A percentile compares a stretch with the other conserved stretches of the same genome.
These are phyloP conservation scores for Serendipita sp. DNA, from an alignment of 768 basidiomycete species.

Conservation along the genomic window DNA sequence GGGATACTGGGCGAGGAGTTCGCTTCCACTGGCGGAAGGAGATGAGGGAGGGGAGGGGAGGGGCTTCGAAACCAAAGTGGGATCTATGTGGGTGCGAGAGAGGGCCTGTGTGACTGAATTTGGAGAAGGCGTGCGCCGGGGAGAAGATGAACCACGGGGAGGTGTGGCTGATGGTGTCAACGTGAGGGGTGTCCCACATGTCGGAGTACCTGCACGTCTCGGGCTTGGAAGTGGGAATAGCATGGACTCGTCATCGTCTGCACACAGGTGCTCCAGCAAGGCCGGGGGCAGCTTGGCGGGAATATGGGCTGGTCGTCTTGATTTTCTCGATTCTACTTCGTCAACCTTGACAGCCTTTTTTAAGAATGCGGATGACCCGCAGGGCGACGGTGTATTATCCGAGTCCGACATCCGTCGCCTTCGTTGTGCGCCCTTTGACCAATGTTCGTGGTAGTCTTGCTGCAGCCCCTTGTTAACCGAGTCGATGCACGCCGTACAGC, in stretches of 20 bases:
- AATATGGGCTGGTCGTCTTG: not conserved
- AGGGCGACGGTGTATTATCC: not conserved
- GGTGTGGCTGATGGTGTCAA: not conserved
- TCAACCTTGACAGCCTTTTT: not conserved
- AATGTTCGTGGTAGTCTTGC: slow-evolving; percentile 6
- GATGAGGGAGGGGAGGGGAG: not conserved
- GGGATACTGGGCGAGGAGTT: not conserved
- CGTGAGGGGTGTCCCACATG: not conserved
- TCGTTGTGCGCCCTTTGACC: slow-evolving; percentile 3
- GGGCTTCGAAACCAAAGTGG: not conserved
- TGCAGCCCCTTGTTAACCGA: not conserved
- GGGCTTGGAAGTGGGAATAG: slow-evolving; percentile 47
- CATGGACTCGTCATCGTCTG: slow-evolving; percentile 34
- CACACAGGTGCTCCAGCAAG: not conserved
- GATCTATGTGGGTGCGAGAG: not conserved
- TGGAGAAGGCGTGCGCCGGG: not conserved
- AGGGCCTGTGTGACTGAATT: not conserved
- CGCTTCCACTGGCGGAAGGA: not conserved
- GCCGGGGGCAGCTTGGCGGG: not conserved
- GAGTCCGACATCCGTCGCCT: slow-evolving; percentile 1
- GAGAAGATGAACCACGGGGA: not conserved
- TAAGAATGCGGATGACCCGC: not conserved
- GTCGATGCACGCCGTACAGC: not conserved
- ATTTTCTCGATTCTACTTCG: not conserved
- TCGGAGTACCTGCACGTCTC: slow-evolving; percentile 30